These are phyloP conservation scores for Cercospora sesami DNA, from an alignment of 2,329 filamentous ascomycete species.

Conservation along the genomic window DNA sequence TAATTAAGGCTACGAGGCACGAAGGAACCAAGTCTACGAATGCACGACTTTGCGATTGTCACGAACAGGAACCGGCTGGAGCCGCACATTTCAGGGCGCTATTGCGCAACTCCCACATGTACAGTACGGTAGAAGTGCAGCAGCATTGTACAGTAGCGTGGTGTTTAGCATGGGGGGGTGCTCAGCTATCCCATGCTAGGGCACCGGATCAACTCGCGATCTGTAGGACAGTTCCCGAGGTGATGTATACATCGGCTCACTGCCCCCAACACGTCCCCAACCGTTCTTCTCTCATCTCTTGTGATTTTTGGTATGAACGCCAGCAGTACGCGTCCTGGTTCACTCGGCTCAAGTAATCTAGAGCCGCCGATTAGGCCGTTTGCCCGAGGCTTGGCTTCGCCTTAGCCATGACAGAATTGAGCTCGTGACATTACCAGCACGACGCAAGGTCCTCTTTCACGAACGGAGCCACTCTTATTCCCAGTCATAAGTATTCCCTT, in stretches of 20 bases:
- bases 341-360: not conserved
- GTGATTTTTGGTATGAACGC: not conserved
- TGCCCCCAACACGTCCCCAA: not conserved
- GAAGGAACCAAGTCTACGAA: not conserved
- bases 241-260: not conserved
- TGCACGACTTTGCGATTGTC: not conserved
- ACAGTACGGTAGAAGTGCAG: not conserved
- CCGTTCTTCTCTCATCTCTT: not conserved
- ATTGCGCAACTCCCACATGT: not conserved
- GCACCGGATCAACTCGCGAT: constrained; percentile 6
- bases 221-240: not conserved
- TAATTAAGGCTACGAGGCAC: constrained; percentile 16
- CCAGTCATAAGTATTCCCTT: constrained; percentile 4
- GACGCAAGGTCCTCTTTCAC: constrained; percentile 5
- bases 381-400: constrained; percentile 6
- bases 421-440: not conserved
- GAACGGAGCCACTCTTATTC: not conserved
- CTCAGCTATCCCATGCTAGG: not conserved
- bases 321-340: not conserved
- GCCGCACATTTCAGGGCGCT: not conserved
- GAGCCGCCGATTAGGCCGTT: constrained; percentile 1
- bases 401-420: constrained; percentile 4
- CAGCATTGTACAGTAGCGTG: constrained; percentile 4
- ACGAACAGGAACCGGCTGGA: not conserved
- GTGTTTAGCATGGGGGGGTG: not conserved